Base-by-base conservation (phyloP, 306 rosid genomes). In the Ziziphus jujuba region DNA sequence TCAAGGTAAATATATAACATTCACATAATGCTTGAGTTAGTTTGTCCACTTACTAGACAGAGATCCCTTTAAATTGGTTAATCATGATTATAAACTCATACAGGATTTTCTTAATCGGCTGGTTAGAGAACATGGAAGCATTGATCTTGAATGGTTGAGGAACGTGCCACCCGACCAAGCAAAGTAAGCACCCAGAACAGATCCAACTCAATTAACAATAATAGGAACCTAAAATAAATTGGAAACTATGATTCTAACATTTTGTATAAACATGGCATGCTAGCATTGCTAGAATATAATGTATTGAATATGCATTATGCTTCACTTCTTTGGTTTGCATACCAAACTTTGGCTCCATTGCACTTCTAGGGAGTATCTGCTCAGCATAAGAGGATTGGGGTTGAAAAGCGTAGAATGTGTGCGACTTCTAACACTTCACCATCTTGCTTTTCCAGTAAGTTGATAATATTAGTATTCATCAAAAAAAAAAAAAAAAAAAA, bases 381-480 rank as follows among this genome's bases (percentile, higher is more conserved):
- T 95, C 75, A 95, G 99, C 84, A 28, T 95, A 59, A 88, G 82
- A 56, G 99, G 99, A 69, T 60, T 95, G 83, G 99, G 99, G 59
- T 80, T 95, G 75, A 95, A 95, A 84, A 95, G 99, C 25, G 99
- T 95, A 77, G 99, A 95, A 75, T 95, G 99, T 48, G 99, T 95
- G 78, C 86, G 99, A 72, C 99, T 95, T 75, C 78, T 95, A 80
- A 95, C 99, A 25, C 92, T 95, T 63, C 99, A 89, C 87, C 99
- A 95, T 72, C 97, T 95, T 74, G 99, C 99, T 68, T 95, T 95
- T 77, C 99, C 99, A 19, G 99, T 95, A 85, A 91, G 99, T 76
- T 72, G 40, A 40, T 51, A 66, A 53, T 45, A 61, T n/a, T n/a
- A n/a, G n/a, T n/a, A n/a, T n/a, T n/a, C n/a, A n/a, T n/a, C n/a